phyloP scores from a whole-genome alignment of 768 basidiomycete genomes.

The Serendipita indica region DNA sequence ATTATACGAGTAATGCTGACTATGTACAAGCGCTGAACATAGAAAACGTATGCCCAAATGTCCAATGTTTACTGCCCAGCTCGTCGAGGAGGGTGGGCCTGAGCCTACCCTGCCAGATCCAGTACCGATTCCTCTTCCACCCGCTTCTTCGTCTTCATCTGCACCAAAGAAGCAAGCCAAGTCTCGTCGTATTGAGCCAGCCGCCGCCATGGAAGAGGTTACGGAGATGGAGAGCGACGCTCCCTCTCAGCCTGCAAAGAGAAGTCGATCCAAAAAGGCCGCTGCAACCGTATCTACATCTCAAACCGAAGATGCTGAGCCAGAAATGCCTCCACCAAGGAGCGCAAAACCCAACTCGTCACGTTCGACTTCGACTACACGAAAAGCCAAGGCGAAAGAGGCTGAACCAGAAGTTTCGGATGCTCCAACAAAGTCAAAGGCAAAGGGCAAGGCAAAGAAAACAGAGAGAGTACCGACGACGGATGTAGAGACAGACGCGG shows the following conservation, averaged over 20 bases:
- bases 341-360: background rate
- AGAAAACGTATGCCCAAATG: background rate
- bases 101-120: background rate
- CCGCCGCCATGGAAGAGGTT: background rate
- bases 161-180: background rate
- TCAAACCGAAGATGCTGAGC: background rate
- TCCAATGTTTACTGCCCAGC: background rate
- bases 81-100: background rate
- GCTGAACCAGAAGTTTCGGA: background rate
- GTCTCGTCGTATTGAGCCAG: background rate
- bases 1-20: no score
- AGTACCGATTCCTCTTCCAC: background rate
- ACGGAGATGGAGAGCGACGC: slow-evolving; percentile 2
- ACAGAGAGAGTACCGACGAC: background rate
- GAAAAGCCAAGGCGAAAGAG: background rate
- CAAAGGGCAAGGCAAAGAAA: background rate
- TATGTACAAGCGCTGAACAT: background rate
- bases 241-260: background rate
- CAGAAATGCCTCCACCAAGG: background rate
- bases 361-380: background rate
- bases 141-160: background rate
- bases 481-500: background rate
- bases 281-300: background rate
- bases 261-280: background rate
- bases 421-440: background rate